Base-by-base conservation (phyloP, 768 basidiomycete species). In the Pleurotus sapidus region DNA sequence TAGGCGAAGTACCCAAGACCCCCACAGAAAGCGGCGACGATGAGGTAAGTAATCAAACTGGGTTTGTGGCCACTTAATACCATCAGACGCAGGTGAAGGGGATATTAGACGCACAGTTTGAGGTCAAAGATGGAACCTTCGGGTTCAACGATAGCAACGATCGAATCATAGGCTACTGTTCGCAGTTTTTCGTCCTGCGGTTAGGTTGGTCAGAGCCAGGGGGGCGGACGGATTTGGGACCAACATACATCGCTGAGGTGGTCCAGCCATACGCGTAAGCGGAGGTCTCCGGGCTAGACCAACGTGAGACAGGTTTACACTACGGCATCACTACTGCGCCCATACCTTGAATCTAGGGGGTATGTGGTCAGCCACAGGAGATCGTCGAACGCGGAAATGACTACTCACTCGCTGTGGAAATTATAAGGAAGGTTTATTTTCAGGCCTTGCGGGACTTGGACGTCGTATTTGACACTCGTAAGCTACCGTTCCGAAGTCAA, bases 371-470 rank as follows among this genome's bases (percentile, higher is more conserved):
- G 56, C 49, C 40, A 58, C 56, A 46, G 55, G 9, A 55, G 59
- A 49, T 60, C 42, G 38, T 24, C 14, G 25, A 46, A 8, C 40
- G 43, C n/a, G 45, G 37, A 20, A n/a, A 42, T 40, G 11, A 27
- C 40, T 3, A 77, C 90, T 71, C 62, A 93, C 92, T 94, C 89
- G 81, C 89, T 92, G 72, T 88, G 74, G 70, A 94, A 93, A 8
- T 74, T 59, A 63, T 84, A 94, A 6, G 91, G 89, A 55, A 94
- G 65, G 59, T 83, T 79, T 49, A 90, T 64, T 63, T 86, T 86
- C 9, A 80, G 70, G 24, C 81, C 79, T 57, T 84, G 77, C 9
- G 83, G 51, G 37, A 93, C 72, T 20, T 76, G 73, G 40, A 84
- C 57, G 9, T 74, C 76, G 62, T 83, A 88, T 47, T 80, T 72